Evolutionary conservation across 495 filamentous ascomycete genomes (phyloP).

Genomic region (Astrocystis sublimbata): DNA sequence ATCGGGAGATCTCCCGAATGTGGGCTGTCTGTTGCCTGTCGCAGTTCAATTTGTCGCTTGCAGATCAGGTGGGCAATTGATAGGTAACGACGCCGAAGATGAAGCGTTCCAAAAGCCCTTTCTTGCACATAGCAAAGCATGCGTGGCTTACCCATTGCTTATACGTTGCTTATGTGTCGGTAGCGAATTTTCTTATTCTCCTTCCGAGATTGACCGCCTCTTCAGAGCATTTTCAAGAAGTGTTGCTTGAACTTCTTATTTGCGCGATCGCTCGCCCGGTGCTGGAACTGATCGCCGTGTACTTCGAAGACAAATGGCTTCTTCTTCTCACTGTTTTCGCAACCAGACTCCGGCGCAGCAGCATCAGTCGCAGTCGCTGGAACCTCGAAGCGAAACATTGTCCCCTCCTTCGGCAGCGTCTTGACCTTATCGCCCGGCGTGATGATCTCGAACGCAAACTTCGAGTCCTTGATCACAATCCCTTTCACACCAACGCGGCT

Average conservation of each 20-base stretch:
- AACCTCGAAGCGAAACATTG: conserved; percentile 77
- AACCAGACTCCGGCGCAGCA: conserved; percentile 17
- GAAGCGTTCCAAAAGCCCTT: no score
- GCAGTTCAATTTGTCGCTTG: no score
- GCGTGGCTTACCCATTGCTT: no score
- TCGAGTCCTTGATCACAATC: conserved; percentile 86
- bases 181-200: not conserved
- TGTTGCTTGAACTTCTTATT: conserved; percentile 88
- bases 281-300: conserved; percentile 83
- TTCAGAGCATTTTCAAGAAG: conserved; percentile 67
- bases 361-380: conserved; percentile 37
- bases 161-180: not conserved
- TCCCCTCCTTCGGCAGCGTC: conserved; percentile 86
- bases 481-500: conserved; percentile 80
- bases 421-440: conserved; percentile 66
- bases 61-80: no score
- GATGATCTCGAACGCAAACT: conserved; percentile 81
- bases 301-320: conserved; percentile 75
- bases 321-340: conserved; percentile 6
- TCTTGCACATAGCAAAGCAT: no score
- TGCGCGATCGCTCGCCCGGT: conserved; percentile 77
- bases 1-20: no score
- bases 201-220: no score
- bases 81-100: no score
- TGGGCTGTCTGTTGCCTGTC: no score